A percentile compares a stretch with the other conserved stretches of the same genome.
Evolutionary conservation across 73 alveolate species (phyloP).

Genomic region (Tetrahymena borealis): DNA sequence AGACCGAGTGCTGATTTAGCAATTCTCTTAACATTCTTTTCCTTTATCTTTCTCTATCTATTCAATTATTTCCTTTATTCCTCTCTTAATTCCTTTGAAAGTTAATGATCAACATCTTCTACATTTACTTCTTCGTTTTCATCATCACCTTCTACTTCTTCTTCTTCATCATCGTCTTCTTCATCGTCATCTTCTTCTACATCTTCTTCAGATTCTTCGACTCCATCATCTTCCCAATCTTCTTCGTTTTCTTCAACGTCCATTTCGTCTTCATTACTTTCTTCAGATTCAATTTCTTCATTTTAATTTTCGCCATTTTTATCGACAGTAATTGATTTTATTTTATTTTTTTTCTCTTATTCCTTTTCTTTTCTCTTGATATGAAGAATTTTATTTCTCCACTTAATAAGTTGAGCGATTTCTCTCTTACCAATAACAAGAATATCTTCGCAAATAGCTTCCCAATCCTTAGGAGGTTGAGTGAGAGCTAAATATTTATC

Average conservation of each 20-base stretch:
- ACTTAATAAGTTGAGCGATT: conserved; percentile 68
- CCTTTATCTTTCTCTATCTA: neutral
- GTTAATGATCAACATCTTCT: neutral
- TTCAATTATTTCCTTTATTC: neutral
- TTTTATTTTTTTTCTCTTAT: conserved; percentile 46
- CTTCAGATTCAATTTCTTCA: conserved; percentile 28
- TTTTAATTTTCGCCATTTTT: conserved; percentile 38
- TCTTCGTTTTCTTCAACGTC: conserved; percentile 13
- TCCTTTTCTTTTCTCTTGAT: conserved; percentile 51
- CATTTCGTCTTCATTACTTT: conserved; percentile 24
- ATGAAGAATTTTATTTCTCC: conserved; percentile 77
- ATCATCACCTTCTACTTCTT: conserved; percentile 55
- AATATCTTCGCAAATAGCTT: conserved; percentile 71
- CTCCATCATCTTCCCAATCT: neutral
- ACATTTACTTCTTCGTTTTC: neutral
- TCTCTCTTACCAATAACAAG: conserved; percentile 91
- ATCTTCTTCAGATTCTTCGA: neutral
- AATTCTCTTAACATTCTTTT: neutral
- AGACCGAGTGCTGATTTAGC: neutral
- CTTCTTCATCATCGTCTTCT: conserved; percentile 47
- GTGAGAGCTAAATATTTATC: conserved; percentile 38
- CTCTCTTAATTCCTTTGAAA: neutral
- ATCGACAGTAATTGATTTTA: conserved; percentile 41
- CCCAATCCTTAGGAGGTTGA: conserved; percentile 67
- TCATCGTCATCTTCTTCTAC: conserved; percentile 39